A percentile compares a stretch with the other conserved stretches of the same genome.
Conservation (phyloP, 805 yeast genomes). For the Isabelozyma rhagii region DNA sequence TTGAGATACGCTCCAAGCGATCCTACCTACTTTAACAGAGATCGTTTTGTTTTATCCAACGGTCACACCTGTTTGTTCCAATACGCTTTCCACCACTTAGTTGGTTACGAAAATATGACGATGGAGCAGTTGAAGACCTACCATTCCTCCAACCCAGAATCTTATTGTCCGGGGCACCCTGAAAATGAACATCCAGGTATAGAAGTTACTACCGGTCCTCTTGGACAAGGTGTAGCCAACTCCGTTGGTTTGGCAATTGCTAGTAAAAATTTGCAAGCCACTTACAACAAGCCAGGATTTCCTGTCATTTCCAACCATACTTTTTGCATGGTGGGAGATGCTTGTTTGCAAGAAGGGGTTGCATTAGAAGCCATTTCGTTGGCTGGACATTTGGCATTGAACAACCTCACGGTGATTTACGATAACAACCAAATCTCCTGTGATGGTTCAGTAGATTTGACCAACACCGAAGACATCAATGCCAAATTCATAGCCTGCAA, state of each 20-base stretch:
- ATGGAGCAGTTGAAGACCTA: slow-evolving; percentile 31
- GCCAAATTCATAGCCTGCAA: slow-evolving; percentile 31
- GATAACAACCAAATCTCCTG: slow-evolving; percentile 36
- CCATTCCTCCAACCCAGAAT: slow-evolving; percentile 18
- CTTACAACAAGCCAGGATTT: slow-evolving; percentile 29
- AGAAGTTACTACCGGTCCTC: slow-evolving; percentile 40
- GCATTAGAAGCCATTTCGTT: slow-evolving; percentile 36
- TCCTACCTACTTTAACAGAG: slow-evolving; percentile 33
- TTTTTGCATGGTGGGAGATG: slow-evolving; percentile 37
- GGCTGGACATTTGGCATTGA: slow-evolving; percentile 36
- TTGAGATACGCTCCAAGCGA: slow-evolving; percentile 25
- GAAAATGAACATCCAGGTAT: slow-evolving; percentile 36
- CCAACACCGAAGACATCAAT: slow-evolving; percentile 29
- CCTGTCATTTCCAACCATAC: slow-evolving; percentile 24
- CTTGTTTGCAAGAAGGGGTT: slow-evolving; percentile 40
- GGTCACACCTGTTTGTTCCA: slow-evolving; percentile 36
- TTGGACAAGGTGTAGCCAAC: slow-evolving; percentile 42
- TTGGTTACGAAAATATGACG: slow-evolving; percentile 31
- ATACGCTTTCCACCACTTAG: slow-evolving; percentile 24
- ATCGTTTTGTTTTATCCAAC: slow-evolving; percentile 34
- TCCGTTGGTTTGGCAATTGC: slow-evolving; percentile 41
- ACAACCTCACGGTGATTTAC: slow-evolving; percentile 32
- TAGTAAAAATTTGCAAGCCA: slow-evolving; percentile 27
- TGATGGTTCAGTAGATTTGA: slow-evolving; percentile 34
- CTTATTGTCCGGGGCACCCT: slow-evolving; percentile 38